Evolutionary conservation across 345 rosid species (phyloP), one percentile per base, ranked within the genome.

Genomic region (Draba incana): DNA sequence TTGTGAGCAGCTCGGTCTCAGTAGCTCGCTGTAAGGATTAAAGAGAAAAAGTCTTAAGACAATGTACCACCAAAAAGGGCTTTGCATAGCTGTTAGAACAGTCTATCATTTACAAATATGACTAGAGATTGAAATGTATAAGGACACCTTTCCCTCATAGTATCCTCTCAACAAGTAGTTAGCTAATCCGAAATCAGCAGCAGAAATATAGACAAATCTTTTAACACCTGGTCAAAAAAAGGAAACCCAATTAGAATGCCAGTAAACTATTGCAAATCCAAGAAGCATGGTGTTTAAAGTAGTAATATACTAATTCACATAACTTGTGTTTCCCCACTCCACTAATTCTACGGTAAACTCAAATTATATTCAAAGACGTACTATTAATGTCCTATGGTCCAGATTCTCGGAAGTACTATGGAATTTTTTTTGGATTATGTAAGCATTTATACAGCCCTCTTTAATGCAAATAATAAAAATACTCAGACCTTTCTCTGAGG

Each of bases 121-220:
- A 43, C 37, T 31, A 47, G 2, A 6, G 11, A 33, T 35, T 46
- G 33, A 35, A 46, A 46, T 28, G 55, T 39, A 41, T 12, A 30
- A 25, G 4, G 15, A 10, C 48, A 90, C 97, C 99, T 87, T 94
- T 66, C 97, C 99, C 77, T 91, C 99, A 11, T 85, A 91, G 76
- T 89, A 94, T 75, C 99, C 99, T 57, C 64, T 77, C 77, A 92
- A 77, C 28, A 94, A 44, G 82, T 86, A 85, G 68, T 92, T 94
- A 45, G 70, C 96, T 73, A 88, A 30, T 16, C 99, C 98, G 65
- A 89, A 89, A 79, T 88, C 93, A 63, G 99, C 97, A 58, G 98
- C 96, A 48, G 99, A 94, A 14, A 94, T 86, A 71, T 84, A 91
- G 59, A 87, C 87, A 76, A 86, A 91, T 82, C 92, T 83, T 79